Conservation (phyloP, 345 rosid species). For the Salix viminalis region DNA sequence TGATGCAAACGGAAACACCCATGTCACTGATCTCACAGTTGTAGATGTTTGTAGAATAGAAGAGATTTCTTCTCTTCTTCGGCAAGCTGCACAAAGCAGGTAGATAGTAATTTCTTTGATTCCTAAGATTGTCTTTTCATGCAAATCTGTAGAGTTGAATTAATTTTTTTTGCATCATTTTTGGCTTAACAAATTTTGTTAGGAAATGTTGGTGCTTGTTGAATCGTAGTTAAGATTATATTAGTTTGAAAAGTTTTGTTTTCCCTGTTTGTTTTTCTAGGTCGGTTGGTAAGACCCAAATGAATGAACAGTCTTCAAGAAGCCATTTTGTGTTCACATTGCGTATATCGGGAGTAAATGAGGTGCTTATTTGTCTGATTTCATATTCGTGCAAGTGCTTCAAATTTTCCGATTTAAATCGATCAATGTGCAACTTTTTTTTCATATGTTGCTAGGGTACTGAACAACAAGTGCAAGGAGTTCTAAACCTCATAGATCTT, state of each 20-base stretch:
- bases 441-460: slow-evolving; percentile 49
- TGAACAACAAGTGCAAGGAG: slow-evolving; percentile 93
- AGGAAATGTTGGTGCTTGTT: not conserved
- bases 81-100: slow-evolving; percentile 95
- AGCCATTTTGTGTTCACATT: slow-evolving; percentile 69
- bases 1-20: slow-evolving; percentile 71
- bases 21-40: slow-evolving; percentile 78
- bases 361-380: slow-evolving; percentile 36
- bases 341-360: slow-evolving; percentile 74
- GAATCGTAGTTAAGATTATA: not conserved
- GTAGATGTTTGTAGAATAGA: slow-evolving; percentile 71
- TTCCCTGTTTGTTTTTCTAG: slow-evolving; percentile 25
- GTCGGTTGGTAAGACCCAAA: slow-evolving; percentile 85
- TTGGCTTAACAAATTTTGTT: not conserved
- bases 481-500: slow-evolving; percentile 80
- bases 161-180: not conserved
- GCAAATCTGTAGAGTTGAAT: not conserved
- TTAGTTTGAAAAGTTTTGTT: not conserved
- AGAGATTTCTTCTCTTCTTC: slow-evolving; percentile 69
- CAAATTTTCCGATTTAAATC: not conserved
- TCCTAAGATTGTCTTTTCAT: not conserved
- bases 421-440: slow-evolving; percentile 6
- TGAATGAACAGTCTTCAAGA: slow-evolving; percentile 48
- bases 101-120: slow-evolving; percentile 11
- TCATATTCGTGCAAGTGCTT: not conserved